These are phyloP conservation scores for Triadica sebifera DNA, from an alignment of 345 rosid genomes.

Conservation along the genomic window DNA sequence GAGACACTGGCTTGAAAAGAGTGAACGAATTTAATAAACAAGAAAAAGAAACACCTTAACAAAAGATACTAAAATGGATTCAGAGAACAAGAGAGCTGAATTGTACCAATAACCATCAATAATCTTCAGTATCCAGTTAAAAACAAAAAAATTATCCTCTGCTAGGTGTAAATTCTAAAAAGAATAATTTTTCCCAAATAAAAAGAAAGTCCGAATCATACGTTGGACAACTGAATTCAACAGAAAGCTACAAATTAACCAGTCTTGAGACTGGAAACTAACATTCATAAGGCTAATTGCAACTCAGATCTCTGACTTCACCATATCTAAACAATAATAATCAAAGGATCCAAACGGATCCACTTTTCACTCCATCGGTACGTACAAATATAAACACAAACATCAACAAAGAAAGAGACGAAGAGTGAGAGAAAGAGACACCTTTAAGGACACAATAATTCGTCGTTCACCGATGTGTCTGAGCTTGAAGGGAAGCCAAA, in stretches of 20 bases:
- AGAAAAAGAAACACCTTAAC: neutral
- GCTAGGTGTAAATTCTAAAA: neutral
- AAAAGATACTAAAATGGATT: neutral
- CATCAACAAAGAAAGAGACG: neutral
- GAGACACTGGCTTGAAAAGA: neutral
- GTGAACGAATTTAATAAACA: neutral
- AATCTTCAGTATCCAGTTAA: neutral
- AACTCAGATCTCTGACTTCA: neutral
- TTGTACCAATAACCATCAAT: neutral
- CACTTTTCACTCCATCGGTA: neutral
- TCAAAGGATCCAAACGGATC: slow-evolving; percentile 1
- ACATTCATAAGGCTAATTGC: neutral
- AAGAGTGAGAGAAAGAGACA: neutral
- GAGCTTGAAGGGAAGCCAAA: neutral
- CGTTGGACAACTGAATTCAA: neutral
- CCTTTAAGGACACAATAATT: neutral
- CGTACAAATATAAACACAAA: neutral
- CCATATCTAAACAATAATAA: neutral
- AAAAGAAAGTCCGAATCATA: neutral
- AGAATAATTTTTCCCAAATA: neutral
- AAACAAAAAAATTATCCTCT: no score
- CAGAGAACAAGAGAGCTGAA: neutral
- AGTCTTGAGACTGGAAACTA: neutral
- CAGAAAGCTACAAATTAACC: neutral
- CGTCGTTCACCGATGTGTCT: neutral